Evolutionary conservation across 2,329 filamentous ascomycete species (phyloP).

Genomic region (Tolypocladium endophyticum): DNA sequence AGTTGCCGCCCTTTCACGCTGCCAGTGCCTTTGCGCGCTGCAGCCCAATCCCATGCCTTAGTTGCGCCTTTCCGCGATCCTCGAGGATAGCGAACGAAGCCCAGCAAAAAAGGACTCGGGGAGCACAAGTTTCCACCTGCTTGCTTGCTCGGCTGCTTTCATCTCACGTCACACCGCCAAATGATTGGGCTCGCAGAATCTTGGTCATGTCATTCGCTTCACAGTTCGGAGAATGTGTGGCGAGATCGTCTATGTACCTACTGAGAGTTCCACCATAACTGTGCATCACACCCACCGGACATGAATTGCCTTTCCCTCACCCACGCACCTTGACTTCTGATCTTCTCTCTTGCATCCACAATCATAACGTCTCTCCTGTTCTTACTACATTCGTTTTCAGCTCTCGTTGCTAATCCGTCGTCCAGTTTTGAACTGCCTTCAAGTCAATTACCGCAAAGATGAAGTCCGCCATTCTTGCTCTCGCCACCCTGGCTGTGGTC

Average conservation of each 20-base stretch:
- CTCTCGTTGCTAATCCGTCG: conserved; percentile 9
- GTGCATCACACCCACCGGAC: background rate
- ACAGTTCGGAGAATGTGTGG: background rate
- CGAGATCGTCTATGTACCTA: background rate
- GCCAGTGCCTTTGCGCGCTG: background rate
- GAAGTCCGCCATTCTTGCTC: conserved; percentile 36
- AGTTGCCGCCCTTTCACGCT: background rate
- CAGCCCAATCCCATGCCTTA: no score
- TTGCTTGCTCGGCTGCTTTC: background rate
- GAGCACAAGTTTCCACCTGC: background rate
- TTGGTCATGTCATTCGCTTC: background rate
- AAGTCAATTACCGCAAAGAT: conserved; percentile 28
- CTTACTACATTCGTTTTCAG: background rate
- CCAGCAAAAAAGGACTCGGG: background rate
- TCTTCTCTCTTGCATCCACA: background rate
- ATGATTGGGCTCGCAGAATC: background rate
- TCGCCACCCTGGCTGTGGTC: conserved; percentile 29
- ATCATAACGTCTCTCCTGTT: background rate
- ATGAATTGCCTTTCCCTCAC: background rate
- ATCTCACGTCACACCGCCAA: background rate
- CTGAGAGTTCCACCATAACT: background rate
- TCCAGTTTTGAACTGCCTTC: conserved; percentile 7
- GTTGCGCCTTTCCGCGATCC: background rate
- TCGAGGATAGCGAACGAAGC: background rate
- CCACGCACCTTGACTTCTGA: background rate